These are phyloP conservation scores for Beauveria scarabaeidicola DNA, from an alignment of 2,329 filamentous ascomycete species.

Conservation along the genomic window DNA sequence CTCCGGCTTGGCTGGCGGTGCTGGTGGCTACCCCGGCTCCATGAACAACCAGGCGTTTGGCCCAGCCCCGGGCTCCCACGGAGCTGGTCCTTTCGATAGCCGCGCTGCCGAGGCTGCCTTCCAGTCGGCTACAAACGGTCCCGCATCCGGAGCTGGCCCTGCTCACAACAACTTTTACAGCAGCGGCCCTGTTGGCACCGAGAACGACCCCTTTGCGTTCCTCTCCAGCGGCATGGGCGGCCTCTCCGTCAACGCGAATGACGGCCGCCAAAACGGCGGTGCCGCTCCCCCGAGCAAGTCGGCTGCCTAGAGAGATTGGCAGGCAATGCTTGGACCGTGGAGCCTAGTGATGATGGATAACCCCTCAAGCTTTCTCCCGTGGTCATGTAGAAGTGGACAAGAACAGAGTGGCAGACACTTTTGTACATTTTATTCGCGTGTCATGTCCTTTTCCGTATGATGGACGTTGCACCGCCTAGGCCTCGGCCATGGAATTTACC, in stretches of 20 bases:
- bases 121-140: constrained; percentile 76
- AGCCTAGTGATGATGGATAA: neutral
- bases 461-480: constrained; percentile 23
- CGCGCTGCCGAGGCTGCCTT: constrained; percentile 91
- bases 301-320: constrained; percentile 37
- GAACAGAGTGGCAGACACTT: neutral
- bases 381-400: constrained; percentile 2
- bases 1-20: constrained; percentile 66
- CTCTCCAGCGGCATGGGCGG: constrained; percentile 64
- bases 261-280: constrained; percentile 55
- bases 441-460: constrained; percentile 29
- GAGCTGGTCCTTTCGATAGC: constrained; percentile 83
- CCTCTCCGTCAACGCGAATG: constrained; percentile 60
- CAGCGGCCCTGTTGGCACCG: constrained; percentile 52
- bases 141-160: constrained; percentile 60
- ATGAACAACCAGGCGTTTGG: constrained; percentile 71
- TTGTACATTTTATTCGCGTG: constrained; percentile 6
- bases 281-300: constrained; percentile 51
- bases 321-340: neutral
- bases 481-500: constrained; percentile 17
- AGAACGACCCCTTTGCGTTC: constrained; percentile 73
- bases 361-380: neutral
- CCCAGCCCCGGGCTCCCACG: constrained; percentile 68
- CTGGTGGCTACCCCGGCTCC: constrained; percentile 64
- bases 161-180: constrained; percentile 49